Conservation (phyloP, 305 asterid species). For the Fraxinus sp. region DNA sequence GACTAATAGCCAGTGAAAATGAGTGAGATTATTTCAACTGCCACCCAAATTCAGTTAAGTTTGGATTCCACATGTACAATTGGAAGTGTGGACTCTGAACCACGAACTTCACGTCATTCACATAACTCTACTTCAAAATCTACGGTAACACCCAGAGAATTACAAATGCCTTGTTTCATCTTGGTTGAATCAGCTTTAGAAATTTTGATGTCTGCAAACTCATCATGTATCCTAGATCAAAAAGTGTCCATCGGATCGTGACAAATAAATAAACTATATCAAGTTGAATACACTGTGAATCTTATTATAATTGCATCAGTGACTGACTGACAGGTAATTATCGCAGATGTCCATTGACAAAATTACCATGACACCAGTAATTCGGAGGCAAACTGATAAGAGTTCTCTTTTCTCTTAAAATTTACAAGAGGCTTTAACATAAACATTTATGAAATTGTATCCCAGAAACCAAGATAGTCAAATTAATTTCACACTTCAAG, state of each 20-base stretch:
- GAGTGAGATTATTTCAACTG: not conserved
- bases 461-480: not conserved
- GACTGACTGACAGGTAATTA: not conserved
- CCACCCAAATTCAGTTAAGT: not conserved
- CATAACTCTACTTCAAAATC: constrained; percentile 3
- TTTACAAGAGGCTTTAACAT: not conserved
- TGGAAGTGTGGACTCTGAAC: not conserved
- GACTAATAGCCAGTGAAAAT: not conserved
- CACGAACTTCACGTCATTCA: not conserved
- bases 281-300: not conserved
- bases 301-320: not conserved
- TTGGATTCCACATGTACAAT: not conserved
- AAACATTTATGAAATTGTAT: not conserved
- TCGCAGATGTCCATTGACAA: not conserved
- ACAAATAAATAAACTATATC: constrained; percentile 7
- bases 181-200: constrained; percentile 47
- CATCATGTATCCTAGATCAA: constrained; percentile 45
- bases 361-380: not conserved
- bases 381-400: not conserved
- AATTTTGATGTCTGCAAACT: constrained; percentile 38
- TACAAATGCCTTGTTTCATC: constrained; percentile 45
- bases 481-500: not conserved
- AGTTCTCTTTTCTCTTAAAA: not conserved
- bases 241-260: not conserved
- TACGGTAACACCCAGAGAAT: not conserved